Base-by-base conservation (phyloP, 108 stramenopile genomes). In the Cyclostephanos tholiformis region DNA sequence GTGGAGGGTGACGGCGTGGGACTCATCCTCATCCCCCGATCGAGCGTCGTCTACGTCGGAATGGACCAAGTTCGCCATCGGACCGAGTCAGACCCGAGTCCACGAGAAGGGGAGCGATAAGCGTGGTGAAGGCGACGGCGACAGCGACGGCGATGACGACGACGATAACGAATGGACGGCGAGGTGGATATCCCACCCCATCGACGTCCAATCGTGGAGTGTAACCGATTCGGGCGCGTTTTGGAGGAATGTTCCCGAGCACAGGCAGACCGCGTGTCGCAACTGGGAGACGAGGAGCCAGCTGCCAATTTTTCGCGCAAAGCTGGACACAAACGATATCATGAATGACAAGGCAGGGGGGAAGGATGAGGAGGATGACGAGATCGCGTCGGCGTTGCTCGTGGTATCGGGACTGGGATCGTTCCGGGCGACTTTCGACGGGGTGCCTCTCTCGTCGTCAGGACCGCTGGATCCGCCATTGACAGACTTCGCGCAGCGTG, bases 401-500 rank as follows among this genome's bases (percentile, higher is more conserved):
- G 77, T 84, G 27, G 80, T 81, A 7, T 65, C 69, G 36, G 84
- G 84, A 19, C 48, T 84, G 4, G 84, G 84, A 53, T 81, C 80
- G 16, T 84, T 84, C 43, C 66, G 80, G 19, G 59, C 76, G 11
- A 81, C 70, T 20, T 32, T 84, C 51, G 80, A 84, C 68, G 84
- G 84, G 6, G 61, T 64, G 49, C 76, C 71, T 39, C 64, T 84
- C n/a, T 73, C 71, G 38, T 63, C 67, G 17, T 77, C 76, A 2
- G 79, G 80, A n/a, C 76, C 80, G n/a, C 51, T 81, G 70, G 84
- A 84, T 70, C 84, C 84, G 39, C 80, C 84, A 17, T 68, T 84
- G n/a, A 84, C 84, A 2, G 84, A 81, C 53, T 84, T 67, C 67
- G 72, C 80, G 5, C 84, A 84, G 43, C 71, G 84, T 20, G 84